Conservation (phyloP, 2,329 filamentous ascomycete genomes). For the Aspergillus novofumigatus region DNA sequence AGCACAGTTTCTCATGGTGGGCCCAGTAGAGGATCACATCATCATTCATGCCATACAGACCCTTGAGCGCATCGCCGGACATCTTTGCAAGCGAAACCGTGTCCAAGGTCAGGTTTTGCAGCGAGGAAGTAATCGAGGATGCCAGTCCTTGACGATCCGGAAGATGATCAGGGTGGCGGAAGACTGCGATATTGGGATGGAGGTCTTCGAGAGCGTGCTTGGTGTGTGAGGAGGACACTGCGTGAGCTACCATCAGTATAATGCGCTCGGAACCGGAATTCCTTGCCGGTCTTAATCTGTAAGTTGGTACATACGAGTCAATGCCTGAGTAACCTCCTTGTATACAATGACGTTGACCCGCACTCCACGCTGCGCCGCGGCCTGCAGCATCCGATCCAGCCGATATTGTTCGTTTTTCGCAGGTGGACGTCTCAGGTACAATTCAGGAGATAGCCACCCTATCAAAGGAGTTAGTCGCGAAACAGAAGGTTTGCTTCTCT, state of each 20-base stretch:
- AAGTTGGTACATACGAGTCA: constrained; percentile 62
- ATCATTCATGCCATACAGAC: constrained; percentile 75
- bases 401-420: constrained; percentile 78
- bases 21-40: constrained; percentile 87
- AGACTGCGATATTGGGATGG: constrained; percentile 81
- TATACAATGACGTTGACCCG: constrained; percentile 84
- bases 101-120: constrained; percentile 53
- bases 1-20: constrained; percentile 85
- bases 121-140: constrained; percentile 53
- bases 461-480: constrained; percentile 6
- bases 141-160: constrained; percentile 67
- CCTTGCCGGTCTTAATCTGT: constrained; percentile 2
- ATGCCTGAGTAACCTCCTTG: constrained; percentile 79
- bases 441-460: constrained; percentile 80
- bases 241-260: neutral
- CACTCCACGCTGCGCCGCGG: constrained; percentile 78
- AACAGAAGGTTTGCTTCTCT: neutral
- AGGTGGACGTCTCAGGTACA: constrained; percentile 79
- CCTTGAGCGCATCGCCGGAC: constrained; percentile 68
- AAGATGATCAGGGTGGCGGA: constrained; percentile 83
- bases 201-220: constrained; percentile 72
- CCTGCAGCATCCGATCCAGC: constrained; percentile 75
- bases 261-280: neutral
- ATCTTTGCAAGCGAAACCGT: constrained; percentile 58
- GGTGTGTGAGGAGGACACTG: constrained; percentile 67